phyloP scores from a whole-genome alignment of 2,329 filamentous ascomycete genomes.

The Tympanopsis confertula region DNA sequence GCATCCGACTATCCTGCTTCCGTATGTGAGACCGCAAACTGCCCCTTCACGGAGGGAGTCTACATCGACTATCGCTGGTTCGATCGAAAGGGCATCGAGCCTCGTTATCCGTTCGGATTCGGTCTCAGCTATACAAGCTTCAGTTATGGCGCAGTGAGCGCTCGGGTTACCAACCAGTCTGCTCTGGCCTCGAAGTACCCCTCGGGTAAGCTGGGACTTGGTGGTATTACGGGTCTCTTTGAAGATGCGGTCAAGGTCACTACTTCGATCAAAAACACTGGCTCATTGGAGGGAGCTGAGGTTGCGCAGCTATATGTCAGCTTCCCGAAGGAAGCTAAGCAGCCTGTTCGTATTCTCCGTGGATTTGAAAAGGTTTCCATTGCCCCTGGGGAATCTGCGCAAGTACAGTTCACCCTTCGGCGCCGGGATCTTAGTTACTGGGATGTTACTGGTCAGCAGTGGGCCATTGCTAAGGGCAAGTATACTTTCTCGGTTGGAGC shows the following conservation, averaged over 20 bases:
- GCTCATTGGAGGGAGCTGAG: not conserved
- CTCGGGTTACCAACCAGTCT: constrained; percentile 4
- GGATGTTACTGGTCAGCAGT: constrained; percentile 33
- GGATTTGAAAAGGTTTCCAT: constrained; percentile 48
- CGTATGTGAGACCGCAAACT: constrained; percentile 14
- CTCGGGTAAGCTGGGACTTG: not conserved
- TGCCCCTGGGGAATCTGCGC: constrained; percentile 25
- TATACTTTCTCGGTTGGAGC: not conserved
- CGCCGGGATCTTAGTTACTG: constrained; percentile 38
- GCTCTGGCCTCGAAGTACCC: not conserved
- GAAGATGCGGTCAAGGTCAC: constrained; percentile 1
- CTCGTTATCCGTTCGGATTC: constrained; percentile 42
- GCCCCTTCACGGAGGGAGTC: constrained; percentile 4
- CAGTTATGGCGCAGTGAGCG: constrained; percentile 14
- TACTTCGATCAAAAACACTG: not conserved
- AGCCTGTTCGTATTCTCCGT: constrained; percentile 30
- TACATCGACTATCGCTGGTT: constrained; percentile 45
- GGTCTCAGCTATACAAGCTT: constrained; percentile 21
- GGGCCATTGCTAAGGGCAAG: constrained; percentile 15
- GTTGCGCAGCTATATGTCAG: constrained; percentile 28
- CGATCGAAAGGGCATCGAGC: constrained; percentile 34
- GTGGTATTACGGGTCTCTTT: not conserved
- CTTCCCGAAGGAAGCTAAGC: constrained; percentile 42
- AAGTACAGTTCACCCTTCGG: constrained; percentile 25
- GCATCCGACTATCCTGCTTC: constrained; percentile 36